Evolutionary conservation across 1,139 yeast species (phyloP), one percentile per base, ranked within the genome.

Genomic region (Kurtzmaniella natalensis): DNA sequence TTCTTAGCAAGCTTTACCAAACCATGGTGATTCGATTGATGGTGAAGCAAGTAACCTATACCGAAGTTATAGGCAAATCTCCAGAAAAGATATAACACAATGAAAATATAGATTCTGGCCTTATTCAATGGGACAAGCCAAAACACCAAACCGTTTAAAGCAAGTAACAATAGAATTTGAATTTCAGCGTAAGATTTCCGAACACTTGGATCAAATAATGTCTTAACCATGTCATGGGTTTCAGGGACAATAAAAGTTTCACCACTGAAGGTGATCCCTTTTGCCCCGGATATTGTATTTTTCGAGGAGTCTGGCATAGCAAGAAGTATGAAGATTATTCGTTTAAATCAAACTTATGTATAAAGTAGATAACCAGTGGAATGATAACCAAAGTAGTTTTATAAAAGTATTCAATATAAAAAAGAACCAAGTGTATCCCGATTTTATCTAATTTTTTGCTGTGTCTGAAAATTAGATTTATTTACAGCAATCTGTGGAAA

Each of bases 141-240:
- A 47, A 75, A 82, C 7, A 81, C 61, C 18, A 64, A 53, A 21
- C 73, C 64, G 48, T 82, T 83, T 5, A 72, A 57, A 3, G 65
- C 44, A 33, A 86, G 61, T 2, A 77, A 57, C 5, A 62, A 39
- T 23, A 83, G 72, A 38, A 85, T 84, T 24, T 72, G 45, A 16
- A 73, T 44, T 51, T 86, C 95, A 33, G 81, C 72, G 37, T 75
- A 59, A 1, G 92, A 80, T 53, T 86, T 87, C 34, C 75, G 70
- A 34, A 84, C 59, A 2, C 80, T 69, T 2, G 95, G 95, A 58
- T 85, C 94, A 47, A 86, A 79, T 34, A 86, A 62, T 1, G 94
- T 81, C 44, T 87, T 71, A 22, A 86, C 84, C 94, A 86, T 85
- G 53, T 86, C 95, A 49, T 81, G 84, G 18, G 95, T 86, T 45